Evolutionary conservation across 1,139 yeast species (phyloP).

Genomic region (Blastobotrys illinoisensis): DNA sequence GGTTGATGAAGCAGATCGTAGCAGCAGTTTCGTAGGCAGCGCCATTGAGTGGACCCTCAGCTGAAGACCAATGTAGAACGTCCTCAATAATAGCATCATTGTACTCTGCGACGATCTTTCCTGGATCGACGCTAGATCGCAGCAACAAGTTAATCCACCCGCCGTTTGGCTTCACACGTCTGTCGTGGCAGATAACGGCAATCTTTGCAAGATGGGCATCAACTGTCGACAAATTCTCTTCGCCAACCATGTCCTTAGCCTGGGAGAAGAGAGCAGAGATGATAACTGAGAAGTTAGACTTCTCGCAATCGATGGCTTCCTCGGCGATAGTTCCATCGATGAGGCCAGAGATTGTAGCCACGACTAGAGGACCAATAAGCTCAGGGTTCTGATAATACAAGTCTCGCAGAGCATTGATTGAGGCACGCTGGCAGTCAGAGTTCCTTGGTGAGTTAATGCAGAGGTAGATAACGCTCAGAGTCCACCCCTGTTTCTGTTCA

Average conservation of each 20-base stretch:
- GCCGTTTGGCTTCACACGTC: conserved; percentile 38
- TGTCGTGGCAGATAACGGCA: conserved; percentile 50
- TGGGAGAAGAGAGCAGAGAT: conserved; percentile 36
- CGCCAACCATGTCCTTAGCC: conserved; percentile 5
- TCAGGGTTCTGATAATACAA: conserved; percentile 15
- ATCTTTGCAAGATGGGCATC: conserved; percentile 41
- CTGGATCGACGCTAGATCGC: conserved; percentile 60
- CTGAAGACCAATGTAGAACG: conserved; percentile 26
- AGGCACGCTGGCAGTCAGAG: not conserved
- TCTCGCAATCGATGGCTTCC: conserved; percentile 1
- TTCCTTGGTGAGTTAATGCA: conserved; percentile 15
- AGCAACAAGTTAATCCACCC: conserved; percentile 82
- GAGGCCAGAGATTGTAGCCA: conserved; percentile 10
- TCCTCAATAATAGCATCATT: conserved; percentile 38
- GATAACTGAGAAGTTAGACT: conserved; percentile 25
- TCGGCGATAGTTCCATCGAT: conserved; percentile 17
- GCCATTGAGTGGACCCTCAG: conserved; percentile 15
- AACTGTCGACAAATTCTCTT: conserved; percentile 22
- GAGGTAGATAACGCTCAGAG: conserved; percentile 26
- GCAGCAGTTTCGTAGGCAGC: conserved; percentile 59
- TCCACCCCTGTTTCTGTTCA: conserved; percentile 17
- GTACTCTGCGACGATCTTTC: conserved; percentile 43
- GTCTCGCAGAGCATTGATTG: conserved; percentile 8
- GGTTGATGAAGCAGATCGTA: conserved; percentile 64
- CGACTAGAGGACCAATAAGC: conserved; percentile 7